Evolutionary conservation across 1,284 basidiomycete genomes (phyloP), one percentile per base, ranked within the genome.

Genomic region (Exobasidium cylindrosporum): DNA sequence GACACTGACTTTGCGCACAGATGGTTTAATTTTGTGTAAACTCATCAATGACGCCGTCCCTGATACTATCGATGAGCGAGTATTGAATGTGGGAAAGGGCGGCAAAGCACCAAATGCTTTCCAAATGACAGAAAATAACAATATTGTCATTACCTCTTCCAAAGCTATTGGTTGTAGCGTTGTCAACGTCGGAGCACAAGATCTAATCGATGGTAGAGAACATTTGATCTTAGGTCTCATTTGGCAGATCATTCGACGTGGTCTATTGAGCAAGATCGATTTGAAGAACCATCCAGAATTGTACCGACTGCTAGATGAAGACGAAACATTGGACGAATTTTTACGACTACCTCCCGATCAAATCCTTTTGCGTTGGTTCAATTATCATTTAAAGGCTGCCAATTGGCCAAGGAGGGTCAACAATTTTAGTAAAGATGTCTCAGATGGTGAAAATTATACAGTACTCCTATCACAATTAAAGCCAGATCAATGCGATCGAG

Each of bases 111-210:
- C 87, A 87, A 23, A 86, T 94, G 62, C 97, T 92, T 98, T 98
- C 87, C 93, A 97, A 79, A 97, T 97, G 81, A 97, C 95, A 0
- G 95, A 98, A 82, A 98, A 98, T 85, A 97, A 98, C 85, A 98
- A 97, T 83, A 95, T 98, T 74, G 95, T 98, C 79, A 97, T 98
- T 82, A 90, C 91, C 10, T 98, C 96, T 32, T 88, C 95, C 47
- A 95, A 97, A 82, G 95, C 91, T 81, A 97, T 98, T 70, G 95
- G 95, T 40, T 97, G 96, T 81, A 94, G 91, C 6, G 93, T 97
- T 57, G 95, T 98, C 81, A 98, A 98, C 83, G 97, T 98, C 69
- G 95, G 96, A 40, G 89, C 95, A 0, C 86, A 87, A 23, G 95
- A 98, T 82, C 84, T 98, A 62, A 87, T 92, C 52, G 94, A 97